Evolutionary conservation across 306 rosid species (phyloP), one percentile per base, ranked within the genome.

Genomic region (Cicer bijugum): DNA sequence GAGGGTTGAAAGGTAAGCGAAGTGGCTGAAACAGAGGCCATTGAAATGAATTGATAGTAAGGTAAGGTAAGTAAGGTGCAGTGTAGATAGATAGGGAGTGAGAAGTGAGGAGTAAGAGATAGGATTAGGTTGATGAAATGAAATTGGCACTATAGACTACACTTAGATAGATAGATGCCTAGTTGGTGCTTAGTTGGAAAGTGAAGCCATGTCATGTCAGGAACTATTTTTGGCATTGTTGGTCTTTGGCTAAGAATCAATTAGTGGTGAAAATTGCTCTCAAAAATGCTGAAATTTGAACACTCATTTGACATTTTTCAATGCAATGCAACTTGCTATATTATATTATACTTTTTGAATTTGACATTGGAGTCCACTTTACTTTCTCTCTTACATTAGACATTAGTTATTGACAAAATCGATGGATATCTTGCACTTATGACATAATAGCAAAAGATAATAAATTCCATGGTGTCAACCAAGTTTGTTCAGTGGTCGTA

Each of bases 21-120:
- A 78, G 90, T 58, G 63, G 89, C 84, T 78, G 92, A 85, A 82
- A 84, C 65, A 42, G 90, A 82, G 35, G 92, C 88, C 96, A 85
- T 89, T 78, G 73, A 42, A 82, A 83, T 77, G 80, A 28, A 28
- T 28, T 28, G 35, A 28, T 3, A 28, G 72, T 28, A 73, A 47
- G 66, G 33, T 23, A 23, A 23, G 28, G 28, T 23, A 28, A 28
- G 72, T 28, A 73, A 47, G 66, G 35, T 28, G 6, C 0, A 12
- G 37, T 1, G 61, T 9, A 15, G 56, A 23, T 1, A 39, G 1
- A 67, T 28, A 28, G 35, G 35, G 35, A 28, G 35, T 28, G 35
- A 37, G 48, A 19, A 7, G 6, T 33, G 53, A 37, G 2, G 12
- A 61, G 20, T 43, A 38, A 78, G 75, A 71, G 76, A 70, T 66